Base-by-base conservation (phyloP, 2,329 filamentous ascomycete species). In the Exophiala phaeomuriformis region DNA sequence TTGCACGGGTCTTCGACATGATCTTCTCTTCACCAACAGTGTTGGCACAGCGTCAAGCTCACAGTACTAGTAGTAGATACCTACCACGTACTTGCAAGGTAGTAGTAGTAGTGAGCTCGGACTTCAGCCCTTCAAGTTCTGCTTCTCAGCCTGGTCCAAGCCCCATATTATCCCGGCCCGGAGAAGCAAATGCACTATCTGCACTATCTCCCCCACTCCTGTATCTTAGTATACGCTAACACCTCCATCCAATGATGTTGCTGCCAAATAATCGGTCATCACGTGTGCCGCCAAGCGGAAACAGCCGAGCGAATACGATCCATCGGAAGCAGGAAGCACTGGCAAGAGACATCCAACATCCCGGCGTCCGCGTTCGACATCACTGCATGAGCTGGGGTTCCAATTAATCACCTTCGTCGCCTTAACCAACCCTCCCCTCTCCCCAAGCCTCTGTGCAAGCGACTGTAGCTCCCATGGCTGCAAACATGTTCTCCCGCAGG, bases 401-500 rank as follows among this genome's bases (percentile, higher is more conserved):
- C 19, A 7, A 7, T 40, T 41, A 37, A 37, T n/a, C 35, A 46
- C 27, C 39, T 19, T 47, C 33, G 39, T 30, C 10, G 8, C 32
- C 35, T 29, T 40, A 41, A 28, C 36, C 42, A 36, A 55, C 29
- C 29, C 35, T n/a, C 28, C 9, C 12, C 31, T n/a, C 33, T 46
- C 45, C 42, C 39, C 5, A 40, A 43, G 31, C 48, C 41, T 31
- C 44, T 5, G 36, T 49, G n/a, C 32, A 9, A 35, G 12, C 47
- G 41, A n/a, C 41, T 31, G 42, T 42, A 43, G 39, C 47, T 45
- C 45, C 30, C 31, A 64, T 59, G 49, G 52, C 58, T 33, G 51
- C 58, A 66, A 72, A 53, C 43, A 75, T 77, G 73, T 66, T 75
- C 61, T 71, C 72, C 51, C 73, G 75, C 62, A 72, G 73, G 66